Conservation (phyloP, 2,329 filamentous ascomycete species). For the Scedosporium apiospermum region DNA sequence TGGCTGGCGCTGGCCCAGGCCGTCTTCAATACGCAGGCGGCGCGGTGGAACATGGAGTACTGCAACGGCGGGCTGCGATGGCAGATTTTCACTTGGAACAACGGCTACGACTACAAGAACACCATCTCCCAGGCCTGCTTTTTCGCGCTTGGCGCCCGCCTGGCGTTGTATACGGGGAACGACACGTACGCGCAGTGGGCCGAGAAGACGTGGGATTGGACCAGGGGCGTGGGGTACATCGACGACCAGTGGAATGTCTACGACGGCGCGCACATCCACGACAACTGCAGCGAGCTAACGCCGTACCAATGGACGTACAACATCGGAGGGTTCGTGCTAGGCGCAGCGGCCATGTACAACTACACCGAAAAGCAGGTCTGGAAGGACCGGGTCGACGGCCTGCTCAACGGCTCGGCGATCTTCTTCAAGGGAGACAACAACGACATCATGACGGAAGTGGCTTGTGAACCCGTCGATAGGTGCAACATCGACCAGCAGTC, state of each 20-base stretch:
- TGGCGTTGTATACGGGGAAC: conserved; percentile 71
- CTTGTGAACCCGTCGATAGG: conserved; percentile 51
- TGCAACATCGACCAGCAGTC: conserved; percentile 56
- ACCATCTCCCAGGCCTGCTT: conserved; percentile 54
- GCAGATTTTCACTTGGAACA: conserved; percentile 80
- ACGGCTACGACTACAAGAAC: conserved; percentile 71
- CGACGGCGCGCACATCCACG: conserved; percentile 48
- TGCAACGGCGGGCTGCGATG: conserved; percentile 73
- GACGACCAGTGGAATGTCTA: conserved; percentile 50
- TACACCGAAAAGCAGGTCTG: conserved; percentile 42
- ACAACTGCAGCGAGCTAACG: conserved; percentile 48
- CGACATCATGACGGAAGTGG: conserved; percentile 54
- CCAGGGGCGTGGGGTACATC: conserved; percentile 45
- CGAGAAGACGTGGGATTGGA: conserved; percentile 63
- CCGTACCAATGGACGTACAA: conserved; percentile 64
- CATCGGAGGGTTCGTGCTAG: conserved; percentile 54
- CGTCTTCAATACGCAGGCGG: conserved; percentile 71
- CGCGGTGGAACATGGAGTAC: conserved; percentile 58
- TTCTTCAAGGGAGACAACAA: conserved; percentile 44
- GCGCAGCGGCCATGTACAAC: conserved; percentile 61
- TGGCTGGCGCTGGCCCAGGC: conserved; percentile 68
- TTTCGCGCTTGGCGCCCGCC: conserved; percentile 54
- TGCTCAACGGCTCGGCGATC: conserved; percentile 42
- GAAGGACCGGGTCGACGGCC: conserved; percentile 46
- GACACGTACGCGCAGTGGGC: conserved; percentile 71